phyloP scores from a whole-genome alignment of 140 eudicot genomes.

The Ambrosia hybrid region DNA sequence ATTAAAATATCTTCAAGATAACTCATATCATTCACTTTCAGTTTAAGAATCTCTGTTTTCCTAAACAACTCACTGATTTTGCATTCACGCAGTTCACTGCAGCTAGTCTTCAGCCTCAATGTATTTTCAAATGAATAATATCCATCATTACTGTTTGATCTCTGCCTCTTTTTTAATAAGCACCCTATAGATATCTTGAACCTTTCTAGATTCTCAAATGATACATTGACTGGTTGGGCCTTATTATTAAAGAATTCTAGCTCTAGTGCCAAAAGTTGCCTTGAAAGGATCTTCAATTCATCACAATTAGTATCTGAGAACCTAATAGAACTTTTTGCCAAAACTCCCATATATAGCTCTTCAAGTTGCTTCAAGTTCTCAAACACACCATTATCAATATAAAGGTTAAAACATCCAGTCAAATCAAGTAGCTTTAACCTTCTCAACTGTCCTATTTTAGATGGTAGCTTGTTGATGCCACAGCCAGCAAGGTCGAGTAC shows the following conservation, averaged over 20 bases:
- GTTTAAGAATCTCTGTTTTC: not conserved
- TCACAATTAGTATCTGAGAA: not conserved
- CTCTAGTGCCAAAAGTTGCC: not conserved
- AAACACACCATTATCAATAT: not conserved
- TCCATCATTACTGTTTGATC: too few species aligned
- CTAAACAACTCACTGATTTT: not conserved
- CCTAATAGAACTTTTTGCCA: not conserved
- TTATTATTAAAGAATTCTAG: not conserved
- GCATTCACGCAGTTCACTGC: not conserved
- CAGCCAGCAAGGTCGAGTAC: slow-evolving; percentile 4
- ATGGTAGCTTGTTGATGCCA: not conserved
- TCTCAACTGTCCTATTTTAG: not conserved
- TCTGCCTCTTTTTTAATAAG: too few species aligned
- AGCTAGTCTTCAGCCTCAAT: not conserved
- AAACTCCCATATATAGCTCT: slow-evolving; percentile 19
- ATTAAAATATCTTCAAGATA: not conserved
- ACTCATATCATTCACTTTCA: not conserved
- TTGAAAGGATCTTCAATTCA: not conserved
- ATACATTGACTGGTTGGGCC: not conserved
- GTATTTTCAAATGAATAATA: not conserved
- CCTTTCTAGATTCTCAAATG: too few species aligned
- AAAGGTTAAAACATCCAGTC: not conserved
- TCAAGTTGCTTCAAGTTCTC: not conserved
- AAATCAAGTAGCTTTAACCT: not conserved
- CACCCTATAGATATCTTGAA: too few species aligned